Conservation (phyloP, 352 stramenopile species). For the Phytopythium sindhum region DNA sequence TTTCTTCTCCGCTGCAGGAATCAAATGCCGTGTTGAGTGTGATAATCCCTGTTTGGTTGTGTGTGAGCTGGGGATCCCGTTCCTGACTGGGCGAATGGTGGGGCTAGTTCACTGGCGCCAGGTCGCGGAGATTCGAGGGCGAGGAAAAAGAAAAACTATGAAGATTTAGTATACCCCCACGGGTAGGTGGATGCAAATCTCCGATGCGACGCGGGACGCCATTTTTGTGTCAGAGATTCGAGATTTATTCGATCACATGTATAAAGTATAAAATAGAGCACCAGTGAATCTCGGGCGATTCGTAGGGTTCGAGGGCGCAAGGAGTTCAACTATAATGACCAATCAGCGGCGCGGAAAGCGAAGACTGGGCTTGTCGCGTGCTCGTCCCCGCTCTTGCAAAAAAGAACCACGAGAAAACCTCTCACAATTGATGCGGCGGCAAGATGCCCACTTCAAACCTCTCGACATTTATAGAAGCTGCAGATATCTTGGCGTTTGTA, state of each 20-base stretch:
- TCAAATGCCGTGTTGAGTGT: not conserved
- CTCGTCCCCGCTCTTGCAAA: slow-evolving; percentile 4
- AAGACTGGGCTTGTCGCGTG: slow-evolving; percentile 2
- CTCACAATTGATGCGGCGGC: not conserved
- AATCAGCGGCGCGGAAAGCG: slow-evolving; percentile 8
- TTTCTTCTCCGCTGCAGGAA: not conserved
- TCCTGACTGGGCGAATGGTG: slow-evolving; percentile 8
- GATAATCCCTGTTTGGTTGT: no score
- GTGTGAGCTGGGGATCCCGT: not conserved
- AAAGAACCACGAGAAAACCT: slow-evolving; percentile 6
- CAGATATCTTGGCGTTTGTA: slow-evolving; percentile 5
- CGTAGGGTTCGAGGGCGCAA: not conserved
- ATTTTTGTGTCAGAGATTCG: slow-evolving; percentile 13
- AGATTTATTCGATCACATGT: not conserved
- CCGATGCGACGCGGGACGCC: not conserved
- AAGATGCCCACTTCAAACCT: slow-evolving; percentile 1
- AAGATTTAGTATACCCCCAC: slow-evolving; percentile 22
- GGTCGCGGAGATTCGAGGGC: slow-evolving; percentile 27
- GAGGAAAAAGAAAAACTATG: slow-evolving; percentile 59
- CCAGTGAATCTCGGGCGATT: not conserved
- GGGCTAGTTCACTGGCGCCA: not conserved
- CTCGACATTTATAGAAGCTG: not conserved
- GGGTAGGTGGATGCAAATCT: not conserved
- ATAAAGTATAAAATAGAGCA: not conserved
- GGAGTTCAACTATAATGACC: not conserved